Evolutionary conservation across 257 asterid species (phyloP).

Genomic region (Thymus quinquecostatus): DNA sequence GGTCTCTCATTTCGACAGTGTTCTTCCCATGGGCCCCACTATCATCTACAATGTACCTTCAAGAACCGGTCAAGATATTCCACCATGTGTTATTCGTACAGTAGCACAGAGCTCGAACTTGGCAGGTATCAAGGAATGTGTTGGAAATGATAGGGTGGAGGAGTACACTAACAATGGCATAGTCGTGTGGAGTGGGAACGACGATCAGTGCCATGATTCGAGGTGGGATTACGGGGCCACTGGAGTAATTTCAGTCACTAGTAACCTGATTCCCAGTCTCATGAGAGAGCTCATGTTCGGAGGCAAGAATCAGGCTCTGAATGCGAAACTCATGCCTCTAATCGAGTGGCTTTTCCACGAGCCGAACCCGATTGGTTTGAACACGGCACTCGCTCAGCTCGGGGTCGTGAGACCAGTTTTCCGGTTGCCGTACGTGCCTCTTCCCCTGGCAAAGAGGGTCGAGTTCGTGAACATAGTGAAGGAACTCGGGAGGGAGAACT

Average conservation of each 20-base stretch:
- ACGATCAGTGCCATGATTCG: constrained; percentile 87
- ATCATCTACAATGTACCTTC: constrained; percentile 93
- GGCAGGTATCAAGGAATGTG: constrained; percentile 90
- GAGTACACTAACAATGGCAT: constrained; percentile 61
- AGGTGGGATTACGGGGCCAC: constrained; percentile 81
- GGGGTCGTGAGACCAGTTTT: constrained; percentile 88
- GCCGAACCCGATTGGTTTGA: constrained; percentile 86
- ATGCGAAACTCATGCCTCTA: constrained; percentile 60
- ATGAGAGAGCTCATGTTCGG: constrained; percentile 84
- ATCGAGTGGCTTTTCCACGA: constrained; percentile 78
- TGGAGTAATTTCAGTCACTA: constrained; percentile 86
- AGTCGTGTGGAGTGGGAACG: constrained; percentile 95
- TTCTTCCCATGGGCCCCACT: constrained; percentile 93
- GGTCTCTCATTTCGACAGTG: constrained; percentile 73
- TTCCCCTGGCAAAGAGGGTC: constrained; percentile 63
- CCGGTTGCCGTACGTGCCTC: constrained; percentile 89
- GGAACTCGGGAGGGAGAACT: constrained; percentile 77
- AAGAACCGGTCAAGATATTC: constrained; percentile 86
- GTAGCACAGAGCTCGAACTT: constrained; percentile 61
- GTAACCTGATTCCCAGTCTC: constrained; percentile 85
- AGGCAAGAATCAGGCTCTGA: constrained; percentile 66
- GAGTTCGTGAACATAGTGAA: constrained; percentile 81
- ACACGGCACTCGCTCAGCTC: constrained; percentile 95
- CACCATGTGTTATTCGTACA: constrained; percentile 57
- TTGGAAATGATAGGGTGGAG: constrained; percentile 73